Conservation (phyloP, 2,329 filamentous ascomycete genomes). For the Myrmaecium sp. region DNA sequence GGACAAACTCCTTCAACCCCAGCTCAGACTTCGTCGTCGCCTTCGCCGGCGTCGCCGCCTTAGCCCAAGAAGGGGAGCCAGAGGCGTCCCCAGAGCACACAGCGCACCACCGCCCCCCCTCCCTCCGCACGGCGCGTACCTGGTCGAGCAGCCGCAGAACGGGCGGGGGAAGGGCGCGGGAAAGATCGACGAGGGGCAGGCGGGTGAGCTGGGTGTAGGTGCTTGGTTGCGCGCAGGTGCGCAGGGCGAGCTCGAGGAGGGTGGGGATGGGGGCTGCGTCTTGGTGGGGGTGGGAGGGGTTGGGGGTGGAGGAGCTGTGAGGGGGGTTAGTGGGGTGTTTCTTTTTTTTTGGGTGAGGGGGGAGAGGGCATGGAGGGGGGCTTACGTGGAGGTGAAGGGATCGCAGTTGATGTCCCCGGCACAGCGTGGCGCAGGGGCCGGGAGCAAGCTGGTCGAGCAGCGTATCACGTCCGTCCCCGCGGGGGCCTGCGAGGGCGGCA, state of each 20-base stretch:
- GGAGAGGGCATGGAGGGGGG: no score
- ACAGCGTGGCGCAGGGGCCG: not conserved
- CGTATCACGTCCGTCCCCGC: conserved; percentile 21
- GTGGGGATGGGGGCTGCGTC: conserved; percentile 10
- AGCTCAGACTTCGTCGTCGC: no score
- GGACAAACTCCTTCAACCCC: conserved; percentile 4
- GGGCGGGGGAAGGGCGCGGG: conserved; percentile 1
- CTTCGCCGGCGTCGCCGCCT: no score
- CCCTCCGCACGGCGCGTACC: not conserved
- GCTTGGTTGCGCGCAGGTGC: conserved; percentile 5
- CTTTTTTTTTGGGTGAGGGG: conserved; percentile 2
- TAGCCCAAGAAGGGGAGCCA: no score
- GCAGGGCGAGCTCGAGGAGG: conserved; percentile 18
- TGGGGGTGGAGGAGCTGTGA: conserved; percentile 1
- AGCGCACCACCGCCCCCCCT: conserved; percentile 3
- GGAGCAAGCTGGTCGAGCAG: not conserved
- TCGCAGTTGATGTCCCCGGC: no score
- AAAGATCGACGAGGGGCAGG: conserved; percentile 1
- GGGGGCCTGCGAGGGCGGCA: conserved; percentile 1
- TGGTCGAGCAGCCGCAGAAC: conserved; percentile 2
- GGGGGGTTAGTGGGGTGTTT: not conserved
- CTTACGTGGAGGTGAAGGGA: no score
- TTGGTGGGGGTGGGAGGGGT: conserved; percentile 3
- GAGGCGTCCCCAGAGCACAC: no score
- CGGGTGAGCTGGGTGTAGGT: not conserved